Evolutionary conservation across 2,329 filamentous ascomycete genomes (phyloP), one percentile per base, ranked within the genome.

Genomic region (Dactylellina leptospora): DNA sequence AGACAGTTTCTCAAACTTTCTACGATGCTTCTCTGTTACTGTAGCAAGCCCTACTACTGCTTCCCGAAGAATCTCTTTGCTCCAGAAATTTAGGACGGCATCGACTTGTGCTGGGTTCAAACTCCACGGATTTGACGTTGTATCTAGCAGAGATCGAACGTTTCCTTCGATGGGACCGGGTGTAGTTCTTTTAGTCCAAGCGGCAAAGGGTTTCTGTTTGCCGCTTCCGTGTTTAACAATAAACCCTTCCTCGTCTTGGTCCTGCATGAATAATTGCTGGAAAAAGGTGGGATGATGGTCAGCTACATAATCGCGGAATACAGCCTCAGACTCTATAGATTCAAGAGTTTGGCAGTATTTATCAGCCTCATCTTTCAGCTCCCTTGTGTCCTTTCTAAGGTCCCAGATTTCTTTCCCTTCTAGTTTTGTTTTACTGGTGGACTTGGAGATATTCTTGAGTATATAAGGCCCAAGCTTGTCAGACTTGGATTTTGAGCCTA

Each of bases 401-500:
- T 51, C 25, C 42, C 51, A 62, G 8, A 71, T 62, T 11, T 62
- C 56, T 4, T 42, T 56, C 16, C 36, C 42, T 53, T 71, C 56
- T 10, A 71, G 18, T 1, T 18, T 28, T 2, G 64, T 71, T 20
- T 58, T 62, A 0, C 47, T 50, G 4, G 64, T 38, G 1, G 56
- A 11, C 2, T 13, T 25, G 20, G 30, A 25, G 4, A 71, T 27
- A n/a, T 62, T 71, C 9, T 38, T 38, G 5, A 71, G 56, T 2
- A 71, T 27, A 16, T 36, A 62, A 2, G 10, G 8, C 0, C 50
- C 76, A 0, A 90, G 78, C 1, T 78, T 75, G 25, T 84, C 82
- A 0, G 85, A 86, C 66, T 86, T 85, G 1, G 83, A 86, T n/a
- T 82, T 82, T 0, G 82, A 83, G 0, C 88, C 88, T 3, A 90